These are phyloP conservation scores for Paramecium primaurelia DNA, from an alignment of 73 alveolate genomes.

Conservation along the genomic window DNA sequence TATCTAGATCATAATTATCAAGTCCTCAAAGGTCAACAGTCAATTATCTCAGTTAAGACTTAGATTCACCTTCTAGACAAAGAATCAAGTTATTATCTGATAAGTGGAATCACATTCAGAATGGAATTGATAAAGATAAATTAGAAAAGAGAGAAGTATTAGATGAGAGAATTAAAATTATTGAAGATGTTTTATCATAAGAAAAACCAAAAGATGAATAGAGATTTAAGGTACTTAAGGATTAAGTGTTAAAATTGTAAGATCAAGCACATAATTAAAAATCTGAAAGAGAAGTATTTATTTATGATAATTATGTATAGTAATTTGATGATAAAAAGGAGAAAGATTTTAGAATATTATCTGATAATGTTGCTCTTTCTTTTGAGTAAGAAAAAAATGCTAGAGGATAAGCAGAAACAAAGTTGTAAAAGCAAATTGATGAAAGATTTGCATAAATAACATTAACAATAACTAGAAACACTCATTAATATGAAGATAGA, in stretches of 20 bases:
- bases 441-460: constrained; percentile 47
- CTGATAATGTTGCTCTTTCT: constrained; percentile 4
- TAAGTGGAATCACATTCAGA: constrained; percentile 46
- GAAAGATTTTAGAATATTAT: constrained; percentile 31
- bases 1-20: constrained; percentile 16
- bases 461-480: constrained; percentile 21
- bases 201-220: constrained; percentile 45
- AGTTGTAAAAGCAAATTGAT: not conserved
- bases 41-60: constrained; percentile 25
- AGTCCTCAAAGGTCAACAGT: constrained; percentile 40
- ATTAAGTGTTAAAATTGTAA: not conserved
- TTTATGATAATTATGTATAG: not conserved
- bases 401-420: constrained; percentile 17
- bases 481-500: constrained; percentile 49
- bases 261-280: constrained; percentile 23
- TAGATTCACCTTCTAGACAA: constrained; percentile 24
- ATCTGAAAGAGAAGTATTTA: constrained; percentile 28
- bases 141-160: constrained; percentile 35
- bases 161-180: constrained; percentile 36
- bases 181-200: constrained; percentile 14
- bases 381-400: constrained; percentile 23
- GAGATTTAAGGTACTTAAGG: constrained; percentile 35
- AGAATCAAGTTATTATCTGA: constrained; percentile 39
- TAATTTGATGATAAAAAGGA: constrained; percentile 45
- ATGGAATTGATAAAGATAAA: constrained; percentile 51